Percentiles rank a stretch among this genome's conserved stretches.
Conservation (phyloP, 2,329 filamentous ascomycete genomes). For the Endothia cerciana region DNA sequence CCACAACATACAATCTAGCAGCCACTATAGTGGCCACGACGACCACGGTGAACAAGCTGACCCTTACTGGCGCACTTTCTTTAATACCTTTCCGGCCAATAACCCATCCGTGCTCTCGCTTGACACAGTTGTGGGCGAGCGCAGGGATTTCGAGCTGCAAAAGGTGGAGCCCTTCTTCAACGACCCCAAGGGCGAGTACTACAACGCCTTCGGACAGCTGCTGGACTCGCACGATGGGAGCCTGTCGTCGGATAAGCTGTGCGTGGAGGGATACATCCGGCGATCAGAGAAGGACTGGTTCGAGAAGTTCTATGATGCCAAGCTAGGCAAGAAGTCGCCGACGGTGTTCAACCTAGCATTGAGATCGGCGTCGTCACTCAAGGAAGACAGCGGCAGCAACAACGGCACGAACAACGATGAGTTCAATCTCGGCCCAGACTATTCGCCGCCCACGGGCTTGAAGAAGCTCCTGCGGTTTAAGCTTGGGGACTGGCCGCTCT, state of each 20-base stretch:
- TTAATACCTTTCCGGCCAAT: not conserved
- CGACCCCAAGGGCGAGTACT: constrained; percentile 65
- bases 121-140: constrained; percentile 61
- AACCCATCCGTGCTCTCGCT: constrained; percentile 49
- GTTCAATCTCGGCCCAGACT: constrained; percentile 59
- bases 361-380: constrained; percentile 35
- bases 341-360: constrained; percentile 23
- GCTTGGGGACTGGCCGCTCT: constrained; percentile 67
- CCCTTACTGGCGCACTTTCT: constrained; percentile 1
- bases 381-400: not conserved
- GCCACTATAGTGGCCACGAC: constrained; percentile 35
- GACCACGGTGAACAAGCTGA: not conserved
- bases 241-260: constrained; percentile 61
- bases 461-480: constrained; percentile 57
- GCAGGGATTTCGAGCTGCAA: constrained; percentile 65
- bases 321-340: constrained; percentile 48
- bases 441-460: constrained; percentile 59
- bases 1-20: not conserved
- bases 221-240: constrained; percentile 56
- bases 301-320: constrained; percentile 59
- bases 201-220: constrained; percentile 59
- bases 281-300: constrained; percentile 73
- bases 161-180: constrained; percentile 71
- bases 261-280: constrained; percentile 67
- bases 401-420: constrained; percentile 39